A percentile compares a stretch with the other conserved stretches of the same genome.
Evolutionary conservation across 2,329 filamentous ascomycete species (phyloP).

Genomic region (Emergomyces pasteurianus): DNA sequence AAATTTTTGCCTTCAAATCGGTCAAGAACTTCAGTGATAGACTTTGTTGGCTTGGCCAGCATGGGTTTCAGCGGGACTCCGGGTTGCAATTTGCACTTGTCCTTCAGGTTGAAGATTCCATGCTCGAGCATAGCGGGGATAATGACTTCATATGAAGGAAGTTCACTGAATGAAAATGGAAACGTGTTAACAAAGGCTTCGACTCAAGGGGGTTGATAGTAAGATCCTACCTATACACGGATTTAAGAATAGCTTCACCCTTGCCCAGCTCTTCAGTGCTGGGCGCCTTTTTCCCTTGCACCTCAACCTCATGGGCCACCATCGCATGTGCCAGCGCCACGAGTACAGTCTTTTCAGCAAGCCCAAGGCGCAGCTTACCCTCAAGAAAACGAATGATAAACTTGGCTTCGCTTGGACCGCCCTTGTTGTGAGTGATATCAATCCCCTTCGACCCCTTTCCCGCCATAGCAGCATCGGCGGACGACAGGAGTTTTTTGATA

Average conservation of each 20-base stretch:
- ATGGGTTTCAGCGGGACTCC: slow-evolving; percentile 95
- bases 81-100: slow-evolving; percentile 81
- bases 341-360: slow-evolving; percentile 86
- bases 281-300: slow-evolving; percentile 54
- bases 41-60: slow-evolving; percentile 96
- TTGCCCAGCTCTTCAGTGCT: slow-evolving; percentile 66
- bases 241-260: slow-evolving; percentile 76
- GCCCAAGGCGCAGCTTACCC: slow-evolving; percentile 79
- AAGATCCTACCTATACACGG: slow-evolving; percentile 62
- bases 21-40: slow-evolving; percentile 93
- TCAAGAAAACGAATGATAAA: slow-evolving; percentile 87
- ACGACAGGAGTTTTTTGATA: slow-evolving; percentile 93
- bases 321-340: slow-evolving; percentile 83
- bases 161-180: slow-evolving; percentile 48
- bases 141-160: slow-evolving; percentile 91
- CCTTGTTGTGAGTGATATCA: slow-evolving; percentile 85
- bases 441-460: slow-evolving; percentile 55
- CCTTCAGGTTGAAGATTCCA: slow-evolving; percentile 69
- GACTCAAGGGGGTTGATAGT: neutral
- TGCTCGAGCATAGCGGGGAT: slow-evolving; percentile 79
- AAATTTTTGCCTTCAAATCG: slow-evolving; percentile 92
- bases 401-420: slow-evolving; percentile 88
- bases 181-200: neutral
- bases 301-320: slow-evolving; percentile 67
- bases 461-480: slow-evolving; percentile 61